Evolutionary conservation across 768 basidiomycete species (phyloP), one percentile per base, ranked within the genome.

Genomic region (Grammothele lineata): DNA sequence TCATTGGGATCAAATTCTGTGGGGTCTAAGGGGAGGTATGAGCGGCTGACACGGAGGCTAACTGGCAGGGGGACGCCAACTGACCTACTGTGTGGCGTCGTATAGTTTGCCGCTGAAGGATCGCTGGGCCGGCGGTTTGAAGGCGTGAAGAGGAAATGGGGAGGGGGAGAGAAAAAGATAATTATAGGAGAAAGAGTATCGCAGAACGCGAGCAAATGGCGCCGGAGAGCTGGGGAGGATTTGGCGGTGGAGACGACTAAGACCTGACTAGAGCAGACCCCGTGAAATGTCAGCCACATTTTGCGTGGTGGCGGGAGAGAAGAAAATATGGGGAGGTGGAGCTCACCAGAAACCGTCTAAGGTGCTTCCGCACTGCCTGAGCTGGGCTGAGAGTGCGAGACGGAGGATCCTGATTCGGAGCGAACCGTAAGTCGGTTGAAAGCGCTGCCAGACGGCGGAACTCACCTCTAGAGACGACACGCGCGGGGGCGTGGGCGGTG

Each of bases 1-100:
- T 53, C 51, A 53, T 53, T 27, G 26, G 51, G 51, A 44, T 38
- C 34, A n/a, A 36, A n/a, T 45, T 53, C 42, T 34, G 51, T 47
- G 46, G 46, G 24, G 43, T n/a, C n/a, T n/a, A n/a, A 33, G 17
- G 41, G 18, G 10, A 38, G 14, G 18, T 18, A 6, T 34, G 38
- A 26, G 35, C 32, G 25, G 33, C 24, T 43, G 32, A 47, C 37
- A 39, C 11, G 21, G 37, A 21, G 41, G 42, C 41, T 37, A 40
- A 42, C 37, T 5, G 21, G 12, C 27, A 5, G 40, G 22, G n/a
- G 45, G 8, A 19, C 26, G 26, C 15, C 21, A 21, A 22, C 25
- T 33, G 46, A 24, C 21, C 17, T 32, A 27, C 46, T 45, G 33
- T 40, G 43, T 17, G 37, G n/a, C n/a, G n/a, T n/a, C n/a, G n/a